Conservation (phyloP, 2,329 filamentous ascomycete genomes). For the Bipolaris victoriae region DNA sequence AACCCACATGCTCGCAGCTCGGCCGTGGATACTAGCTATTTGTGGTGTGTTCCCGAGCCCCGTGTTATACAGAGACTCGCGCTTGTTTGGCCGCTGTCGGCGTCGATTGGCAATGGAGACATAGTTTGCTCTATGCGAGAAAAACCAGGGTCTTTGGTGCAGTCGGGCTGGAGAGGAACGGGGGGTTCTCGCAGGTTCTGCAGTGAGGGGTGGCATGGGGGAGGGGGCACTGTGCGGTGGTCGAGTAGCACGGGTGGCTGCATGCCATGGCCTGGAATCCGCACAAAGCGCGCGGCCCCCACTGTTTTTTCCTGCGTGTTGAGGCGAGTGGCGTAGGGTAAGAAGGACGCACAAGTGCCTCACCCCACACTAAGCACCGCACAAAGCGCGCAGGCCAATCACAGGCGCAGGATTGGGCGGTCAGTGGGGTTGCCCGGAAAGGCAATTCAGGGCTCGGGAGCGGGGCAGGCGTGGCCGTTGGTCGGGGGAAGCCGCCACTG, state of each 20-base stretch:
- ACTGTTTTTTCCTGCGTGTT: not conserved
- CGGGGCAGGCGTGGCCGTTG: conserved; percentile 2
- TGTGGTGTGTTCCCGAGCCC: too few relatives aligned
- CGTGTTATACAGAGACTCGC: too few relatives aligned
- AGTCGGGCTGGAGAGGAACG: not conserved
- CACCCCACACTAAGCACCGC: conserved; percentile 9
- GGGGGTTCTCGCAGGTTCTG: not conserved
- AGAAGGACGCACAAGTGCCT: conserved; percentile 19
- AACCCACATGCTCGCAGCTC: too few relatives aligned
- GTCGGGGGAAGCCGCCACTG: not conserved
- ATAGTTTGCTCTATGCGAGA: too few relatives aligned
- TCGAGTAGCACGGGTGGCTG: not conserved
- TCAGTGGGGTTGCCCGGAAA: conserved; percentile 1
- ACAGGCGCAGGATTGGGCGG: not conserved
- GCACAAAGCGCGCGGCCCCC: conserved; percentile 19
- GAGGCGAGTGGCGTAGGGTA: not conserved
- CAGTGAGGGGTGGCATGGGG: not conserved
- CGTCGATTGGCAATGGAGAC: too few relatives aligned
- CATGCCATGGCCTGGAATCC: not conserved
- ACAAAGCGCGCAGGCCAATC: conserved; percentile 8
- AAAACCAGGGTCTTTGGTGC: too few relatives aligned
- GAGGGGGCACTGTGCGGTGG: too few relatives aligned
- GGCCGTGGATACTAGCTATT: too few relatives aligned
- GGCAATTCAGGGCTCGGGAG: not conserved
- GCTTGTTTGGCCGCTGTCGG: too few relatives aligned